phyloP scores from a whole-genome alignment of 1,284 basidiomycete genomes.

The Ceratobasidium sp. region DNA sequence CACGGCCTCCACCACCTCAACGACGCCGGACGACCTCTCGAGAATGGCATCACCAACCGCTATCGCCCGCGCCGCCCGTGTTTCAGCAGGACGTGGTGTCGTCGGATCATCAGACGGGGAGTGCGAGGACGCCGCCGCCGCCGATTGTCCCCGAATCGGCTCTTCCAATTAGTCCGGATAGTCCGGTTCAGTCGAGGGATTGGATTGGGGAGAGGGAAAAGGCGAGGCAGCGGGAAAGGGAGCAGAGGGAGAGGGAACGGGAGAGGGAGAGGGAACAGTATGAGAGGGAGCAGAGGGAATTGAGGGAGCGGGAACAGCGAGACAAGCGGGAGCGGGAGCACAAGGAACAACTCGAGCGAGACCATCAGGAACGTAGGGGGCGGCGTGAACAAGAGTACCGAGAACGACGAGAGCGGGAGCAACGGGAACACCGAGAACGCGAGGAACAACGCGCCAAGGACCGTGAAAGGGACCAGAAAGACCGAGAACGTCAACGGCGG shows the following conservation, averaged over 20 bases:
- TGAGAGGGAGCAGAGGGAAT: background rate
- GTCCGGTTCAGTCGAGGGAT: background rate
- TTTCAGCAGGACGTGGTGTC: constrained; percentile 21
- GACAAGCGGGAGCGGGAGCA: constrained; percentile 16
- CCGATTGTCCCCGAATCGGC: constrained; percentile 19
- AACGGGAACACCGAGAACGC: constrained; percentile 21
- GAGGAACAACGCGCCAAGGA: constrained; percentile 19
- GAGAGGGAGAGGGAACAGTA: background rate
- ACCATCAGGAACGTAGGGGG: background rate
- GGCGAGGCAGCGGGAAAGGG: constrained; percentile 8
- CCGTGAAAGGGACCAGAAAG: background rate
- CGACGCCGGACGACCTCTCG: background rate
- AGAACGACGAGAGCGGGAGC: constrained; percentile 21
- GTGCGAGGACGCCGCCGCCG: constrained; percentile 16
- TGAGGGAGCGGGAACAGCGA: background rate
- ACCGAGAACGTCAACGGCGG: background rate
- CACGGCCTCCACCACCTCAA: background rate
- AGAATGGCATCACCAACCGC: constrained; percentile 4
- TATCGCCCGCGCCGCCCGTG: constrained; percentile 37
- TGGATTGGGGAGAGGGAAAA: background rate
- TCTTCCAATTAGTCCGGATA: constrained; percentile 11
- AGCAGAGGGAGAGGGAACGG: constrained; percentile 9
- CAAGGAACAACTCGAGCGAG: background rate
- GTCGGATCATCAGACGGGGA: background rate
- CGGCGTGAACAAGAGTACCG: constrained; percentile 13